Conservation (phyloP, 2,329 filamentous ascomycete species). For the Diaporthe caulivora region DNA sequence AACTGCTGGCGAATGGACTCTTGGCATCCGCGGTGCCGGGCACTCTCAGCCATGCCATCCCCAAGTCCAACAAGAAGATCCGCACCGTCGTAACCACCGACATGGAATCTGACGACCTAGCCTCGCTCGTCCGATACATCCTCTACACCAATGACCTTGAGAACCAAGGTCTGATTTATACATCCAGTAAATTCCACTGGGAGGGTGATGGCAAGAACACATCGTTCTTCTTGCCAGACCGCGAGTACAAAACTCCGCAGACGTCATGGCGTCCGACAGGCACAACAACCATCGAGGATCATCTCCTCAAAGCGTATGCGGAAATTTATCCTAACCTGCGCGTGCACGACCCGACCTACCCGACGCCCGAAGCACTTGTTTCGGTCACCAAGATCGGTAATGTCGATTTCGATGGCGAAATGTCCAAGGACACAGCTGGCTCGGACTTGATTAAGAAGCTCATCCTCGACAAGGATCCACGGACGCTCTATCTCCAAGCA, state of each 20-base stretch:
- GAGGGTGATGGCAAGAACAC: slow-evolving; percentile 42
- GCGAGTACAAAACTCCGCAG: slow-evolving; percentile 18
- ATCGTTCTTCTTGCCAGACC: slow-evolving; percentile 21
- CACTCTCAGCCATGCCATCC: slow-evolving; percentile 8
- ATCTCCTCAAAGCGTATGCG: slow-evolving; percentile 7
- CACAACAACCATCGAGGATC: slow-evolving; percentile 12
- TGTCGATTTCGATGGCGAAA: slow-evolving; percentile 16
- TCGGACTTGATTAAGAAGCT: slow-evolving; percentile 4
- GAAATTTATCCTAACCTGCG: neutral
- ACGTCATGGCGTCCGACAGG: slow-evolving; percentile 6
- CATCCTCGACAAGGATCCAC: slow-evolving; percentile 39
- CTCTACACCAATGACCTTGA: slow-evolving; percentile 43
- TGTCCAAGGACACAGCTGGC: slow-evolving; percentile 4
- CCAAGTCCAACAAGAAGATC: slow-evolving; percentile 5
- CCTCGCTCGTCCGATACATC: slow-evolving; percentile 40
- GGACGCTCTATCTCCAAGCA: slow-evolving; percentile 39
- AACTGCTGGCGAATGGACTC: neutral
- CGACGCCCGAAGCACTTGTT: slow-evolving; percentile 1
- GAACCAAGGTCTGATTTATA: slow-evolving; percentile 43
- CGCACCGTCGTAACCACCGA: slow-evolving; percentile 25
- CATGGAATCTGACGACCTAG: slow-evolving; percentile 27
- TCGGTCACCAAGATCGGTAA: slow-evolving; percentile 9
- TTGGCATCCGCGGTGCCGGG: neutral
- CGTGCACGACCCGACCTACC: slow-evolving; percentile 4
- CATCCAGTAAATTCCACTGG: slow-evolving; percentile 42